Conservation (phyloP, 768 basidiomycete genomes). For the Calocybe indica region DNA sequence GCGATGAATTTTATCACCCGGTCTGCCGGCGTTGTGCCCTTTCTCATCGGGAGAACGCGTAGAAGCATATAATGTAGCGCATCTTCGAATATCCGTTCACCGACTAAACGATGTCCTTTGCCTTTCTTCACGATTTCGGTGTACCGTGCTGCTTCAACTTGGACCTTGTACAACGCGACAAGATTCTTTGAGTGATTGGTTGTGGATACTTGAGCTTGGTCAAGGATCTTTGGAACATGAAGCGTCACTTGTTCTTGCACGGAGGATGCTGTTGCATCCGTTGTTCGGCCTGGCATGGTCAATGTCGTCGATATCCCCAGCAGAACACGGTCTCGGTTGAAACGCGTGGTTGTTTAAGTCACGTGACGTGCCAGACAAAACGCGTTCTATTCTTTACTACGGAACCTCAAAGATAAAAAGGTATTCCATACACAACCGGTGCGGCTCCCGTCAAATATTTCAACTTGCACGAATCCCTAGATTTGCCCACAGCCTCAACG, state of each 20-base stretch:
- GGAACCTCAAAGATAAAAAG: constrained; percentile 64
- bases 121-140: constrained; percentile 46
- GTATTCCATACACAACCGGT: constrained; percentile 92
- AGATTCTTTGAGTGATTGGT: constrained; percentile 91
- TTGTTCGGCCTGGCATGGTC: no score
- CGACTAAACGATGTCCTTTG: constrained; percentile 45
- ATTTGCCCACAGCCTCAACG: constrained; percentile 72
- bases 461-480: constrained; percentile 80
- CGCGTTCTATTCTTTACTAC: background rate
- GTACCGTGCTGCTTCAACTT: constrained; percentile 52
- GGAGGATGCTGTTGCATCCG: no score
- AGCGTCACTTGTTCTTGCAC: no score
- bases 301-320: no score
- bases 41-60: constrained; percentile 67
- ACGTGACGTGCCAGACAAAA: no score
- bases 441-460: constrained; percentile 94
- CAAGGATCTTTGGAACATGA: constrained; percentile 60
- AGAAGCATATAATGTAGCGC: constrained; percentile 54
- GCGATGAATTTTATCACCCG: constrained; percentile 77
- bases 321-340: no score
- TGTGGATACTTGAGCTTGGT: constrained; percentile 66
- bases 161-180: constrained; percentile 76
- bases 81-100: constrained; percentile 74
- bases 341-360: no score
- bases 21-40: constrained; percentile 73